Base-by-base conservation (phyloP, 768 basidiomycete genomes). In the Hydnomerulius pinastri region DNA sequence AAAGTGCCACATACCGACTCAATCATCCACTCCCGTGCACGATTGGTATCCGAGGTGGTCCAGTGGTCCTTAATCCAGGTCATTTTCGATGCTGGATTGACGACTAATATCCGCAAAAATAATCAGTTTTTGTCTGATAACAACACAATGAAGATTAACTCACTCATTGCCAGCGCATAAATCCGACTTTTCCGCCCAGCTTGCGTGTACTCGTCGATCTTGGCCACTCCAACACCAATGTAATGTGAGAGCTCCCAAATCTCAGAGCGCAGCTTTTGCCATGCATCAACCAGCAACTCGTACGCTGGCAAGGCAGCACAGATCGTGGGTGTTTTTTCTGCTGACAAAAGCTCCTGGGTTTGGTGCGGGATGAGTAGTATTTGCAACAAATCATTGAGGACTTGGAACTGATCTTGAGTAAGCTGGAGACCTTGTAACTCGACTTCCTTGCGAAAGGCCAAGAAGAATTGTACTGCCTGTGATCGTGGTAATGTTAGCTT, bases 271-370 rank as follows among this genome's bases (percentile, higher is more conserved):
- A 62, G 54, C 13, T 25, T 13, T 9, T 20, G 18, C 46, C 46
- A 47, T 25, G 48, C 44, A 3, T 51, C 47, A 21, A 70, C 48
- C 20, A 75, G 57, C 8, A 54, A 17, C 49, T 75, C 70, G 46
- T 66, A 72, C 5, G 62, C 49, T 0, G 72, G 68, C 2, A 75
- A 54, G 1, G 60, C 70, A 8, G 57, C 33, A 1, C 65, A 67
- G 2, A 72, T 61, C 1, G 71, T 70, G 1, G 70, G 71, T 20
- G 67, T 71, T 11, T 33, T 4, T 33, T 33, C n/a, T n/a, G n/a
- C n/a, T n/a, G n/a, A n/a, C n/a, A n/a, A n/a, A n/a, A n/a, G n/a
- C n/a, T n/a, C n/a, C n/a, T n/a, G n/a, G n/a, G n/a, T n/a, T n/a
- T n/a, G n/a, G n/a, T n/a, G n/a, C n/a, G n/a, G n/a, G n/a, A n/a